These are phyloP conservation scores for Eustoma russellianum DNA, from an alignment of 257 asterid genomes.

Conservation along the genomic window DNA sequence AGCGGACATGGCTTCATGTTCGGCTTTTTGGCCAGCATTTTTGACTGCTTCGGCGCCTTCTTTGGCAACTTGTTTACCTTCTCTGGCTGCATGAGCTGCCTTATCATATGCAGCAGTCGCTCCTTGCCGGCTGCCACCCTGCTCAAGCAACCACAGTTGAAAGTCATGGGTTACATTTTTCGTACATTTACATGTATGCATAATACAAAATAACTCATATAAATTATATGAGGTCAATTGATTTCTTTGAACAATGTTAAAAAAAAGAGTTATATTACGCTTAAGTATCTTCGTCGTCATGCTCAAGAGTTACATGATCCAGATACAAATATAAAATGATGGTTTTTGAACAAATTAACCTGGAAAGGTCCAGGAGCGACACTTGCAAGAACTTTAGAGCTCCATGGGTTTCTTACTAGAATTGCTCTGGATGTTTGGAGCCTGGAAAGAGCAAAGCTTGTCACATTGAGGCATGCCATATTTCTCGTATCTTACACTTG, in stretches of 20 bases:
- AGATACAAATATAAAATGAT: background rate
- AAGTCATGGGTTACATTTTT: too few species aligned
- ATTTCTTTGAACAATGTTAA: too few species aligned
- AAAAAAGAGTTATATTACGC: too few species aligned
- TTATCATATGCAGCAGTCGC: slow-evolving; percentile 28
- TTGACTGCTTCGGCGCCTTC: slow-evolving; percentile 44
- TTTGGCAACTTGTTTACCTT: slow-evolving; percentile 40
- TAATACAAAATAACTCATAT: too few species aligned
- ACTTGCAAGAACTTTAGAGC: slow-evolving; percentile 15
- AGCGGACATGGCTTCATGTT: slow-evolving; percentile 27
- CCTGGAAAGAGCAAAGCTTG: slow-evolving; percentile 26
- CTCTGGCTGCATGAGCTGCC: slow-evolving; percentile 31
- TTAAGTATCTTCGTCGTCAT: too few species aligned
- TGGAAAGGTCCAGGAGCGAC: slow-evolving; percentile 23
- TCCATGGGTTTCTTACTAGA: slow-evolving; percentile 14
- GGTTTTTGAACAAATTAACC: slow-evolving; percentile 21
- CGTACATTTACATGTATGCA: too few species aligned
- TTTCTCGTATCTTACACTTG: background rate
- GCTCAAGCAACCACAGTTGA: background rate
- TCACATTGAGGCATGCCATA: slow-evolving; percentile 36
- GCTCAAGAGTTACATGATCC: too few species aligned
- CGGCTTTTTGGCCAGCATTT: slow-evolving; percentile 37
- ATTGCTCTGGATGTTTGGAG: slow-evolving; percentile 26
- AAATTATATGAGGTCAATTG: too few species aligned
- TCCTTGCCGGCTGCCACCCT: slow-evolving; percentile 23